Conservation (phyloP, 2,329 filamentous ascomycete species). For the Epichloe uncinata region DNA sequence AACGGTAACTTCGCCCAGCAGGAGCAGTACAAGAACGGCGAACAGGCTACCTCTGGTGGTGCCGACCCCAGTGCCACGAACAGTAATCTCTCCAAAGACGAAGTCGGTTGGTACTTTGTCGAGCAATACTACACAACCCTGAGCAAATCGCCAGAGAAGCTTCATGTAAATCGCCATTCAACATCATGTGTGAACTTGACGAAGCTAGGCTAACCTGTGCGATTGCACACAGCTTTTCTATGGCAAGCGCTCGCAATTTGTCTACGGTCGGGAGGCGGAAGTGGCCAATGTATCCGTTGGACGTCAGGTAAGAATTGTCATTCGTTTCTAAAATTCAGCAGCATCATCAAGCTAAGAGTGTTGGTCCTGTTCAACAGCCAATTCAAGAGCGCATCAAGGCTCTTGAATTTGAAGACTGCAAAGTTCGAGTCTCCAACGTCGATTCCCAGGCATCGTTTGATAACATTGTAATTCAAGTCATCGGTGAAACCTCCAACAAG, state of each 20-base stretch:
- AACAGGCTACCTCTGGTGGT: slow-evolving; percentile 25
- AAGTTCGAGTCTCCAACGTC: slow-evolving; percentile 95
- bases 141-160: slow-evolving; percentile 86
- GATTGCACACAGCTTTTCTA: slow-evolving; percentile 60
- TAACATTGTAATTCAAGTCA: slow-evolving; percentile 95
- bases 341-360: slow-evolving; percentile 6
- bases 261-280: slow-evolving; percentile 84
- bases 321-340: neutral
- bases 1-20: slow-evolving; percentile 40
- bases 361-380: slow-evolving; percentile 37
- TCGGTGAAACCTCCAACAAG: slow-evolving; percentile 96
- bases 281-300: slow-evolving; percentile 77
- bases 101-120: slow-evolving; percentile 98
- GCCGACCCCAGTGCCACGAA: slow-evolving; percentile 22
- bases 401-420: slow-evolving; percentile 92
- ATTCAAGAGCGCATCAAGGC: slow-evolving; percentile 92
- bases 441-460: slow-evolving; percentile 87
- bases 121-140: slow-evolving; percentile 98
- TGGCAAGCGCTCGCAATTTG: slow-evolving; percentile 88
- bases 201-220: neutral
- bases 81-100: slow-evolving; percentile 60
- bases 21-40: slow-evolving; percentile 28
- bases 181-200: neutral
- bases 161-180: slow-evolving; percentile 47
- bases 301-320: slow-evolving; percentile 48